These are phyloP conservation scores for Fusarium redolens DNA, from an alignment of 2,329 filamentous ascomycete genomes.

Conservation along the genomic window DNA sequence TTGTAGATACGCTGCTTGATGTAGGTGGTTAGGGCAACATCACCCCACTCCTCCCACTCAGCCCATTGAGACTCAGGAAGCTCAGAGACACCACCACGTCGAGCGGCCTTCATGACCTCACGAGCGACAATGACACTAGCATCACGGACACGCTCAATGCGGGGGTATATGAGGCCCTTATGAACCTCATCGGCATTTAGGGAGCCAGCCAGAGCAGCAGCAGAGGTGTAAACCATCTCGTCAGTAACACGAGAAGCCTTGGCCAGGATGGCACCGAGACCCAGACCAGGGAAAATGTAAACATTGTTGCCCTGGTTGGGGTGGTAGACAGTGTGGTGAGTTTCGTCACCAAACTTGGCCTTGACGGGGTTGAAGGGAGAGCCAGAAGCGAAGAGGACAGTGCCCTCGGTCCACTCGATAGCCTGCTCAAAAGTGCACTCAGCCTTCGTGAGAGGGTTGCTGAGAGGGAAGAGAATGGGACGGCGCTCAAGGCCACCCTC, in stretches of 20 bases:
- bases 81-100: constrained; percentile 80
- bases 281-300: constrained; percentile 97
- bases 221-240: constrained; percentile 96
- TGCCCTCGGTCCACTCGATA: constrained; percentile 89
- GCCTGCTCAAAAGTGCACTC: constrained; percentile 98
- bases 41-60: constrained; percentile 78
- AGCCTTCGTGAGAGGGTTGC: constrained; percentile 95
- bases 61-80: constrained; percentile 76
- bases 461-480: constrained; percentile 95
- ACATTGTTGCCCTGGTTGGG: constrained; percentile 87
- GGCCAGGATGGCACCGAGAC: constrained; percentile 90
- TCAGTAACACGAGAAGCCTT: constrained; percentile 90
- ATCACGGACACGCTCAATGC: constrained; percentile 90
- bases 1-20: constrained; percentile 72
- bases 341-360: constrained; percentile 67
- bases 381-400: constrained; percentile 92
- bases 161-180: constrained; percentile 88
- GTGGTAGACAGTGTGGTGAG: constrained; percentile 73
- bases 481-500: constrained; percentile 75
- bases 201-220: constrained; percentile 80
- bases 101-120: constrained; percentile 92
- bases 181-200: constrained; percentile 85
- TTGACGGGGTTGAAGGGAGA: constrained; percentile 86
- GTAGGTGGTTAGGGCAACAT: constrained; percentile 68
- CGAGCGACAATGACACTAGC: constrained; percentile 87